Evolutionary conservation across 257 asterid genomes (phyloP), one percentile per base, ranked within the genome.

Genomic region (Misopates orontium): DNA sequence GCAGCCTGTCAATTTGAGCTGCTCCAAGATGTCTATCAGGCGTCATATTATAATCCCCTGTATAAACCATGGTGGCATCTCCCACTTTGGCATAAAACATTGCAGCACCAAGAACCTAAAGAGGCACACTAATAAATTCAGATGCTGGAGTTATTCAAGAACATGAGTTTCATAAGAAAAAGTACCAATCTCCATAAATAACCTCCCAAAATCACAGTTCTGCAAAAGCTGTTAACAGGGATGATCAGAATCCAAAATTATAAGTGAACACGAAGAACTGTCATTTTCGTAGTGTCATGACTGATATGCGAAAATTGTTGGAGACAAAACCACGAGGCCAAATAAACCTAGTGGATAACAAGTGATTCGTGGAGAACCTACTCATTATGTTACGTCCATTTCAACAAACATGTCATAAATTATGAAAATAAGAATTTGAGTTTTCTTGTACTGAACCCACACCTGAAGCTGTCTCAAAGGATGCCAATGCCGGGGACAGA

Each of bases 21-120:
- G 98, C 96, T 66, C 98, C 98, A 72, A 92, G 97, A 85, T 89
- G 98, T 71, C 95, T 83, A 75, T 89, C 98, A 24, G 98, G 84
- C 49, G 89, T 85, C 98, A 89, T 92, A 56, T 92, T 92, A 75
- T 92, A 92, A 68, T 92, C 98, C 23, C 98, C 98, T 39, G 97
- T 92, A 67, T 92, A 92, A 60, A 92, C 88, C 49, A 92, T 62
- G 67, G 96, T 80, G 59, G 96, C 78, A 80, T 92, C 94, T 70
- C 98, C 95, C 71, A 87, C 96, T 82, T 78, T 92, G 79, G 93
- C 96, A 83, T 92, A 85, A 81, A 92, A 84, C 98, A 92, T 92
- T 68, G 96, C 98, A 50, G 98, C 98, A 60, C 98, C 98, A 72
- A 92, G 87, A 73, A 92, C 98, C 96, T 91, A 69, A 72, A 66